Percentiles rank a stretch among this genome's conserved stretches.
These are phyloP conservation scores for Claviceps quebecensis DNA, from an alignment of 2,329 filamentous ascomycete species.

Conservation along the genomic window DNA sequence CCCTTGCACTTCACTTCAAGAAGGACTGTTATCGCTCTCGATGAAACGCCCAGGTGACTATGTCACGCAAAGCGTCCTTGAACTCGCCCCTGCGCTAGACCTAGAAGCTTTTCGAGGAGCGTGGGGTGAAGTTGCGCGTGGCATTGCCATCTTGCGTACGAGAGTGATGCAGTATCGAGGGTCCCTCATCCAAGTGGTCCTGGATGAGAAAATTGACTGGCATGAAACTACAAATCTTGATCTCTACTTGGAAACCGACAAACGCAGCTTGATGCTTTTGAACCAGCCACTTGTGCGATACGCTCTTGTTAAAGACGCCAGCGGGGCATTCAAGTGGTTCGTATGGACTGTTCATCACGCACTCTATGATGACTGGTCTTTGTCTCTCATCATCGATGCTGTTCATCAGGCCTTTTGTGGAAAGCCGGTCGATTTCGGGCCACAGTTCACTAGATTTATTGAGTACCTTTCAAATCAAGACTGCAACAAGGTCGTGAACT, in stretches of 20 bases:
- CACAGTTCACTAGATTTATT: conserved; percentile 9
- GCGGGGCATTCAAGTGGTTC: conserved; percentile 24
- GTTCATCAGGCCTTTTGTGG: conserved; percentile 6
- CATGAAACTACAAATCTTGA: conserved; percentile 12
- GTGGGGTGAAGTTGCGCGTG: conserved; percentile 4
- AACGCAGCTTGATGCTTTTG: conserved; percentile 21
- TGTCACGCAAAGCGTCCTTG: conserved; percentile 11
- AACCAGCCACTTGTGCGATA: conserved; percentile 28
- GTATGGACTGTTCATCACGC: conserved; percentile 30
- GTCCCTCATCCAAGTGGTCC: conserved; percentile 30
- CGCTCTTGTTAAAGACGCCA: conserved; percentile 19
- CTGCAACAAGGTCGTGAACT: not conserved
- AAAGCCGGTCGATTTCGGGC: too few relatives aligned
- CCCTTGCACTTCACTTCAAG: conserved; percentile 25
- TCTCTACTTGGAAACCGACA: conserved; percentile 22
- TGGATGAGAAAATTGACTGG: conserved; percentile 22
- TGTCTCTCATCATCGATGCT: conserved; percentile 29
- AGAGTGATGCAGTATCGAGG: conserved; percentile 29
- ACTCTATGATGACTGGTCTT: conserved; percentile 34
- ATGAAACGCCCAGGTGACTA: conserved; percentile 20
- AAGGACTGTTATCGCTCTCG: conserved; percentile 23
- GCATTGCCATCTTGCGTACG: conserved; percentile 25
- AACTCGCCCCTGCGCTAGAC: conserved; percentile 4
- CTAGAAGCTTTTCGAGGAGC: conserved; percentile 4
- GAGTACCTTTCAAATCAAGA: not conserved